Conservation (phyloP, 116 monocot genomes). For the Trichopus zeylanicus region DNA sequence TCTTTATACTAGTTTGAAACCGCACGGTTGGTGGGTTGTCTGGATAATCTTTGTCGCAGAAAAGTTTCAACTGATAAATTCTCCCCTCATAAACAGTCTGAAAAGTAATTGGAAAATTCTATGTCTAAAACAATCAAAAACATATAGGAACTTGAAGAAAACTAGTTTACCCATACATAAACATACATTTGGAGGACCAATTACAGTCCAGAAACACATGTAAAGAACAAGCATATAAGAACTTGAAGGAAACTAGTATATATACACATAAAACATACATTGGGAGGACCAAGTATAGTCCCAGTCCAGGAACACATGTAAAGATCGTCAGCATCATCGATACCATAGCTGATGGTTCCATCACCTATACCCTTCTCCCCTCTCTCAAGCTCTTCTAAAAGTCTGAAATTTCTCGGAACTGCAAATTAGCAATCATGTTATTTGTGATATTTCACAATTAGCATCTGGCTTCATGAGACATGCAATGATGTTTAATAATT, state of each 20-base stretch:
- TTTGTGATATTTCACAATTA: not conserved
- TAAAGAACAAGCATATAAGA: not conserved
- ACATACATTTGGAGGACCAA: no score
- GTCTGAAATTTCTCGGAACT: slow-evolving; percentile 75
- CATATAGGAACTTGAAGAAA: no score
- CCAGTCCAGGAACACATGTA: slow-evolving; percentile 80
- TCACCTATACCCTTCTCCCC: slow-evolving; percentile 81
- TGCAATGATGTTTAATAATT: not conserved
- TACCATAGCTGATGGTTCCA: slow-evolving; percentile 76
- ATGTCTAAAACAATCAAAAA: no score
- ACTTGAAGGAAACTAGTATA: not conserved
- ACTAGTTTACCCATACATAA: no score
- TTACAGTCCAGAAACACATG: not conserved
- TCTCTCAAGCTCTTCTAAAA: slow-evolving; percentile 81
- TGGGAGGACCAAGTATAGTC: slow-evolving; percentile 63
- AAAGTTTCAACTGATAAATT: slow-evolving; percentile 77
- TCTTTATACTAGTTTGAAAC: slow-evolving; percentile 62
- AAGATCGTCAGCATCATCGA: slow-evolving; percentile 74
- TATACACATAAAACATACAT: slow-evolving; percentile 20
- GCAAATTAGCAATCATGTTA: slow-evolving; percentile 3
- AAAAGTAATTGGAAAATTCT: not conserved
- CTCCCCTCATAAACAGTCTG: slow-evolving; percentile 70
- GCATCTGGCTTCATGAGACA: not conserved
- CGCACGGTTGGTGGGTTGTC: slow-evolving; percentile 58
- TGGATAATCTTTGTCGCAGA: slow-evolving; percentile 62